A percentile compares a stretch with the other conserved stretches of the same genome.
phyloP scores from a whole-genome alignment of 495 filamentous ascomycete species.

The Trichoderma reesei region DNA sequence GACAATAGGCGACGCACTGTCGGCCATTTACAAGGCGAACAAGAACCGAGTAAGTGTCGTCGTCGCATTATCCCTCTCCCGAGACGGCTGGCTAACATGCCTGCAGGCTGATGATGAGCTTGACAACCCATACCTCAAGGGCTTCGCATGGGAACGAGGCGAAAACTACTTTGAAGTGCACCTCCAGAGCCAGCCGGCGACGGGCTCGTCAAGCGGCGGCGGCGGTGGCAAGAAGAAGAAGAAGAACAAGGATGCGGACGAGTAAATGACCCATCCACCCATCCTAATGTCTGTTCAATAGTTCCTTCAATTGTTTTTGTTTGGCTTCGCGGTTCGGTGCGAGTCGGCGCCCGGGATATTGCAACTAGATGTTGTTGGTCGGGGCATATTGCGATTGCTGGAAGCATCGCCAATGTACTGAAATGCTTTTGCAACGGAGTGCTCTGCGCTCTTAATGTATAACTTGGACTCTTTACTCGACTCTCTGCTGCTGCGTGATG shows the following conservation, averaged over 20 bases:
- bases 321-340: conserved; percentile 2
- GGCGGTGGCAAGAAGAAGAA: conserved; percentile 59
- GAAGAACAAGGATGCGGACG: conserved; percentile 46
- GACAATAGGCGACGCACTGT: conserved; percentile 88
- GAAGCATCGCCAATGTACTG: conserved; percentile 3
- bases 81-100: background rate
- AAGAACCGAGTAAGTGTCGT: conserved; percentile 69
- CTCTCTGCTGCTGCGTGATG: background rate
- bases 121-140: conserved; percentile 68
- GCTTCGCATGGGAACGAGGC: conserved; percentile 92
- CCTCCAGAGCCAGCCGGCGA: conserved; percentile 58
- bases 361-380: conserved; percentile 17
- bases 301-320: conserved; percentile 12
- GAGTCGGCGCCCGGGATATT: conserved; percentile 14
- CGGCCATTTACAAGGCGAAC: conserved; percentile 87
- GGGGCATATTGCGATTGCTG: conserved; percentile 6
- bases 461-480: background rate
- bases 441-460: conserved; percentile 3
- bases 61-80: background rate
- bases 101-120: conserved; percentile 79
- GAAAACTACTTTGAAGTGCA: conserved; percentile 76
- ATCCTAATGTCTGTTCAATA: conserved; percentile 15
- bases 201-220: conserved; percentile 24
- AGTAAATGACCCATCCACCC: conserved; percentile 24
- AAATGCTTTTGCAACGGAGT: background rate